Conservation (phyloP, 2,329 filamentous ascomycete genomes). For the Beauveria asiatica region DNA sequence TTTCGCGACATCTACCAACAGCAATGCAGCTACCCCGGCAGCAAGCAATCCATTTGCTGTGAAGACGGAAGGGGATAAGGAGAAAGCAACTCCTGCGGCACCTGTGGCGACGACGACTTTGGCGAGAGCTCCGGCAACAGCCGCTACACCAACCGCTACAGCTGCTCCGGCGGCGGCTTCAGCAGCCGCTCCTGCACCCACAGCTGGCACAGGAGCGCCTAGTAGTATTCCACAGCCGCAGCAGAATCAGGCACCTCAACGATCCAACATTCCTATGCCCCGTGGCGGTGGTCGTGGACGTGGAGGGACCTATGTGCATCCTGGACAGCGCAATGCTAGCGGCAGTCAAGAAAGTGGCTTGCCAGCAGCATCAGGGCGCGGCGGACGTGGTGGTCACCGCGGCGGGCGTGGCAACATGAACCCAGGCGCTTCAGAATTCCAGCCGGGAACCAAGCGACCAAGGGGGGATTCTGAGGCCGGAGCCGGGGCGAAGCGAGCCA, state of each 20-base stretch:
- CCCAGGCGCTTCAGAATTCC: slow-evolving; percentile 45
- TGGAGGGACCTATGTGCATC: slow-evolving; percentile 29
- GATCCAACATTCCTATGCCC: slow-evolving; percentile 33
- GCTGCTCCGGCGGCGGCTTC: slow-evolving; percentile 10
- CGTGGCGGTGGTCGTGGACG: slow-evolving; percentile 32
- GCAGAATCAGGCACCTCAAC: slow-evolving; percentile 14
- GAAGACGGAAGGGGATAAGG: slow-evolving; percentile 6
- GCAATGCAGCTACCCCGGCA: slow-evolving; percentile 12
- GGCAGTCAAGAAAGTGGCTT: slow-evolving; percentile 27
- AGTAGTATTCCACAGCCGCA: slow-evolving; percentile 10
- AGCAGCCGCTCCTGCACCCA: slow-evolving; percentile 4
- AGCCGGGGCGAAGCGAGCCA: slow-evolving; percentile 33
- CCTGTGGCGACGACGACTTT: slow-evolving; percentile 10
- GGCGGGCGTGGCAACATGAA: slow-evolving; percentile 38
- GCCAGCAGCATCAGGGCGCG: slow-evolving; percentile 22
- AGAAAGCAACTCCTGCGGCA: slow-evolving; percentile 12
- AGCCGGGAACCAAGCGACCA: slow-evolving; percentile 48
- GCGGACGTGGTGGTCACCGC: slow-evolving; percentile 33
- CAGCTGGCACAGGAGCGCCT: slow-evolving; percentile 11
- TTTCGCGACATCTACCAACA: slow-evolving; percentile 14
- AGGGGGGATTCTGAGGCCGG: slow-evolving; percentile 42
- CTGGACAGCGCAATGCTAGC: slow-evolving; percentile 27
- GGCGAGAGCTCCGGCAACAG: slow-evolving; percentile 4
- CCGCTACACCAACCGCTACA: slow-evolving; percentile 12
- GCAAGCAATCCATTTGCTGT: slow-evolving; percentile 26